Percentiles rank a stretch among this genome's conserved stretches.
phyloP scores from a whole-genome alignment of 129 eudicot species.

The Centaurea solstitialis region DNA sequence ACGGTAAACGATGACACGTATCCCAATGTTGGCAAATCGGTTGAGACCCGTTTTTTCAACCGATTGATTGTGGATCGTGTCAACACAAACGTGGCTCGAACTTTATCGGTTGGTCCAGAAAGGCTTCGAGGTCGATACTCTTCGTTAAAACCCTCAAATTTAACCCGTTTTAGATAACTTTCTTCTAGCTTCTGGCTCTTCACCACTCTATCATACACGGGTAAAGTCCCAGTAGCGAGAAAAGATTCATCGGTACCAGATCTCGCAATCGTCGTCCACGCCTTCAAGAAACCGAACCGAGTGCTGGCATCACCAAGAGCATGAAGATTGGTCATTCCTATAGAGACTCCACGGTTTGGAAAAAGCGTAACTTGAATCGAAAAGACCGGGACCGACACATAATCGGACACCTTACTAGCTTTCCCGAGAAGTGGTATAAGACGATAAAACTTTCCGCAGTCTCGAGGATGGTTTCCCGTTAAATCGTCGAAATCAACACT shows the following conservation, averaged over 20 bases:
- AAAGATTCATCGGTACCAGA: constrained; percentile 20
- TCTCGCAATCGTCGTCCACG: constrained; percentile 37
- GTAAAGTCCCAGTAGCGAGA: constrained; percentile 19
- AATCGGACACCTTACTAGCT: not conserved
- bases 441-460: constrained; percentile 30
- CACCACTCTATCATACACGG: constrained; percentile 32
- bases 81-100: constrained; percentile 33
- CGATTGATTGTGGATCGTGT: not conserved
- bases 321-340: constrained; percentile 37
- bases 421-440: constrained; percentile 25
- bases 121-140: constrained; percentile 10
- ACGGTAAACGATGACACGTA: constrained; percentile 39
- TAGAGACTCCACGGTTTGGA: constrained; percentile 35
- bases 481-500: constrained; percentile 28
- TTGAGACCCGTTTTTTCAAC: constrained; percentile 22
- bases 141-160: not conserved
- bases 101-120: constrained; percentile 17
- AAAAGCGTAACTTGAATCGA: constrained; percentile 43
- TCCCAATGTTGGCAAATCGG: not conserved
- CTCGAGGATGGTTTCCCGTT: constrained; percentile 25
- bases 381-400: constrained; percentile 9
- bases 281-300: constrained; percentile 26
- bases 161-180: not conserved
- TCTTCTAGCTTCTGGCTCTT: constrained; percentile 16
- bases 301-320: constrained; percentile 39